Base-by-base conservation (phyloP, 2,329 filamentous ascomycete species). In the Epichloe bromicola region DNA sequence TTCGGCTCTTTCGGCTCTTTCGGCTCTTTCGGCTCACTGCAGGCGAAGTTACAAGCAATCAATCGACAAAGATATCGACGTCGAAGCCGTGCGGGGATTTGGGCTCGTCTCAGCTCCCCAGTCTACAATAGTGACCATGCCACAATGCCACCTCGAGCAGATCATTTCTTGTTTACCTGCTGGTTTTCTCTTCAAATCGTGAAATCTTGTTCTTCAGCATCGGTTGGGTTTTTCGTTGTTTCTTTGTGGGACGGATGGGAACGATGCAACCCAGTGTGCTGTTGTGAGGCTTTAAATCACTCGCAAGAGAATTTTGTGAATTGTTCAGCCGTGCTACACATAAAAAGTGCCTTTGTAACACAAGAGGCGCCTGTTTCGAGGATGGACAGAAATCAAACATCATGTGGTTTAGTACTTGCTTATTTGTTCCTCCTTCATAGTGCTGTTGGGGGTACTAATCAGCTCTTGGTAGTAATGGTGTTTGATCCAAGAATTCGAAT, bases 11-110 rank as follows among this genome's bases (percentile, higher is more conserved):
- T n/a, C n/a, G n/a, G 46, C 41, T 17, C n/a, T 30, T 30, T 11
- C 30, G 30, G 30, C 30, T 30, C 30, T 48, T 43, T 46, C 46
- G 40, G 34, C 46, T 51, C 46, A 45, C 46, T 23, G 39, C 40
- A 44, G 15, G 48, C 40, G 12, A 49, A 26, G 48, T 37, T 15
- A 14, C 19, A 44, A 30, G 19, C 30, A 20, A 10, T 43, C 30
- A 49, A 44, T 38, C 33, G 10, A 44, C 40, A 26, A 44, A 49
- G 39, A n/a, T 30, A 44, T 49, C 14, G 12, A 40, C 52, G 26
- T 57, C 48, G 5, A 50, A 46, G 30, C 48, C 54, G 46, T 51
- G 17, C 42, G 40, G 30, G 26, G 40, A 19, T 40, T 30, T 17
- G 30, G 15, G 12, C 36, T 20, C 14, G 19, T 23, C 20, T 17